These are phyloP conservation scores for Dysphania ambrosioides DNA, from an alignment of 148 eudicot genomes.

Conservation along the genomic window DNA sequence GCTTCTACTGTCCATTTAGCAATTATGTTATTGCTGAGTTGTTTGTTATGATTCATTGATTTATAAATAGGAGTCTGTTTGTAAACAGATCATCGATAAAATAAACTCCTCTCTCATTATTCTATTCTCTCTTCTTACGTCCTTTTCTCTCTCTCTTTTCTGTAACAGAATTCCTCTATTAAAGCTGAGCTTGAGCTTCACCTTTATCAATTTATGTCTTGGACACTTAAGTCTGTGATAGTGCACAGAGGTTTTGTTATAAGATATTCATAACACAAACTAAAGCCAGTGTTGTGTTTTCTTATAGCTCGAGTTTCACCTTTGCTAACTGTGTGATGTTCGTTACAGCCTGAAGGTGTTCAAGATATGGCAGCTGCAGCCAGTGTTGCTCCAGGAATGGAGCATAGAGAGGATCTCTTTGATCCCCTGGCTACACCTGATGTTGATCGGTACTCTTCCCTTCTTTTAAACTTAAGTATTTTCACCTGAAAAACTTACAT, in stretches of 20 bases:
- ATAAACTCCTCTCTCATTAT: too few relatives aligned
- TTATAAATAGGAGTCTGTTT: too few relatives aligned
- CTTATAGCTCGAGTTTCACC: not conserved
- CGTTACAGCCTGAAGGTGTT: constrained; percentile 59
- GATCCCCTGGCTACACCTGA: constrained; percentile 95
- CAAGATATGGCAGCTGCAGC: constrained; percentile 58
- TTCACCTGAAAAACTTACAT: not conserved
- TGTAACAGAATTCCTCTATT: too few relatives aligned
- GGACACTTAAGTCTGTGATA: not conserved
- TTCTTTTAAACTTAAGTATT: not conserved
- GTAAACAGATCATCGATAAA: too few relatives aligned
- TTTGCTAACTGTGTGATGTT: not conserved
- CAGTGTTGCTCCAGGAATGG: constrained; percentile 47
- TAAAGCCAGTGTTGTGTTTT: not conserved
- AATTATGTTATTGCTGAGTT: too few relatives aligned
- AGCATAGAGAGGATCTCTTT: constrained; percentile 66
- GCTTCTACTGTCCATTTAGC: too few relatives aligned
- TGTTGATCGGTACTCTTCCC: constrained; percentile 68
- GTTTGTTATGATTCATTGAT: too few relatives aligned
- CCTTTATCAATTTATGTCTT: too few relatives aligned
- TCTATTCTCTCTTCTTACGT: too few relatives aligned
- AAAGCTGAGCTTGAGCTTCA: too few relatives aligned
- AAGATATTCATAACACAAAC: not conserved
- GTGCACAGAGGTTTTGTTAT: not conserved
- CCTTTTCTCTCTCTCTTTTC: too few relatives aligned